A percentile compares a stretch with the other conserved stretches of the same genome.
Evolutionary conservation across 2,329 filamentous ascomycete genomes (phyloP).

Genomic region (Aaosphaeria arxii): DNA sequence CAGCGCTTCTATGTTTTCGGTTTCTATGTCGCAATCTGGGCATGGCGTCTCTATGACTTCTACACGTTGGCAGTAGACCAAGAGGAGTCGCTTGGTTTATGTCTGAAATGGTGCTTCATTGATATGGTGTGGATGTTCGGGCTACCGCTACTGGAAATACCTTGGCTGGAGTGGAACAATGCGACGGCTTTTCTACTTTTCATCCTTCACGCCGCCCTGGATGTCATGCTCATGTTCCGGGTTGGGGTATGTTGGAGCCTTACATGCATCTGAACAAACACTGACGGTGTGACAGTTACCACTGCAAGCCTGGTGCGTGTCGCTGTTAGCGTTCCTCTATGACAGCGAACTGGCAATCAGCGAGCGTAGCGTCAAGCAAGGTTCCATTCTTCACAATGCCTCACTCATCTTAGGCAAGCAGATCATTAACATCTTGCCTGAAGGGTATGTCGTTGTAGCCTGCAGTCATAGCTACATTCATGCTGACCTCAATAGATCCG

Average conservation of each 20-base stretch:
- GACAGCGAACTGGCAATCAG: conserved; percentile 90
- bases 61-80: conserved; percentile 74
- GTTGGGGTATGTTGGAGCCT: conserved; percentile 60
- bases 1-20: conserved; percentile 84
- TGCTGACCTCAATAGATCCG: conserved; percentile 57
- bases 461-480: neutral
- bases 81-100: conserved; percentile 81
- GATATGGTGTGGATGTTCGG: conserved; percentile 86
- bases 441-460: conserved; percentile 59
- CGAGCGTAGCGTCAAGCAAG: conserved; percentile 88
- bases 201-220: conserved; percentile 66
- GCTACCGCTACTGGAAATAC: conserved; percentile 83
- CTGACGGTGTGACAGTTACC: conserved; percentile 55
- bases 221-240: conserved; percentile 90
- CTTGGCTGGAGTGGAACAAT: conserved; percentile 91
- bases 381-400: conserved; percentile 82
- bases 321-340: conserved; percentile 76
- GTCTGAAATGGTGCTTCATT: conserved; percentile 88
- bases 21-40: conserved; percentile 72
- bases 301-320: conserved; percentile 68
- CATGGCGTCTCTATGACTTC: conserved; percentile 88
- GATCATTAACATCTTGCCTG: conserved; percentile 95
- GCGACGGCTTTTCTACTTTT: conserved; percentile 70
- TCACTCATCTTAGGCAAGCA: conserved; percentile 94
- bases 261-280: neutral